Evolutionary conservation across 2,329 filamentous ascomycete genomes (phyloP), one percentile per base, ranked within the genome.

Genomic region (Drechslerella dactyloides): DNA sequence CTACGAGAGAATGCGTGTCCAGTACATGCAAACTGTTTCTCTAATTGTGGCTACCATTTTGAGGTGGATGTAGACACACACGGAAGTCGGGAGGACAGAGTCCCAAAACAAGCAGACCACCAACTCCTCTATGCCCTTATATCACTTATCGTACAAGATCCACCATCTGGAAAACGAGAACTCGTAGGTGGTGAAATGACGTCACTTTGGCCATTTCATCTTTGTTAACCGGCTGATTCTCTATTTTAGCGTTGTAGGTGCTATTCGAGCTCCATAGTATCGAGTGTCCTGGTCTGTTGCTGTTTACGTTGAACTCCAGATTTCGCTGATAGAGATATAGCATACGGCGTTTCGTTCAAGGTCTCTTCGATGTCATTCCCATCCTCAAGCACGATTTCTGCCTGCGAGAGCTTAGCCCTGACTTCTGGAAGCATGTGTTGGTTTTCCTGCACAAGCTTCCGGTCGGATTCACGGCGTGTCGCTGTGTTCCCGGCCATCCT

Each of bases 401-500:
- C 24, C 51, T 60, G 68, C 19, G 62, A 59, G 30, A 73, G 37
- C 48, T 30, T 62, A 27, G 69, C 69, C 19, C 69, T 65, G 24
- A 73, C 74, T 5, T 73, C 68, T 76, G 91, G 91, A 77, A 99
- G 86, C 80, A 99, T 85, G 82, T 99, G 94, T 83, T 92, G 88
- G 82, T 96, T 93, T 83, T 94, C 87, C 76, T 88, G 89, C 57
- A 99, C 93, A 75, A 97, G 85, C 84, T 93, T 94, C 80, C 91
- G 84, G 79, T 96, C 91, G 74, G 85, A 83, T 77, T 88, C 89
- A 75, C 90, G 84, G 83, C 94, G 88, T 79, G 88, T 86, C 81
- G 90, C 90, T 82, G 90, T 89, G 83, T 96, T 96, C 80, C 93
- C 93, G 58, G 88, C 88, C 90, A 97, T 92, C 79, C 94, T 88